Evolutionary conservation across 2,329 filamentous ascomycete species (phyloP), one percentile per base, ranked within the genome.

Genomic region (Rachicladosporium sp.): DNA sequence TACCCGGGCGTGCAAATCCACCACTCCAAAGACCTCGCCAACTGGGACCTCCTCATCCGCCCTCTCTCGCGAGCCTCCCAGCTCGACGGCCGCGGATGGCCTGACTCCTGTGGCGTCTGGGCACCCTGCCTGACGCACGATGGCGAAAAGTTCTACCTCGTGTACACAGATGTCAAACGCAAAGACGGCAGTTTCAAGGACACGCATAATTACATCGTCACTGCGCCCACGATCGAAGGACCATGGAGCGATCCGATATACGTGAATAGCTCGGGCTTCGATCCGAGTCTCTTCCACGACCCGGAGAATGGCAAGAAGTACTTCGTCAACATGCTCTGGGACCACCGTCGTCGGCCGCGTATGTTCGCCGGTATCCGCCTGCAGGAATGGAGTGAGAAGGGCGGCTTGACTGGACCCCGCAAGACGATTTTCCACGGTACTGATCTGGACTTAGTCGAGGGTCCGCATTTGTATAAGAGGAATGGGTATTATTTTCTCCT

Each of bases 111-210:
- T 33, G 71, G 70, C 2, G 61, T 62, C 36, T 69, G 65, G 66
- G 67, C 66, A n/a, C 76, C 76, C 0, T 80, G 76, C 48, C 63
- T 80, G 12, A 73, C 69, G 0, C 73, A 79, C 46, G 74, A 78
- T 46, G 74, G 73, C 34, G 62, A 69, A 2, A 67, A 60, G 40
- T 80, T 78, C 57, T 79, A 70, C 67, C 68, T 80, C 4, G 75
- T 79, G 2, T 80, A 76, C 54, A 78, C 75, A 1, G 74, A 79
- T 49, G 74, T 79, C n/a, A 80, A 78, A 59, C 73, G 76, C 46
- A 79, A 79, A 53, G 76, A 80, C 47, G 76, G 76, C 8, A 73
- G 69, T 2, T 78, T 77, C 65, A 78, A 76, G 53, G 75, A 78
- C 49, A 67, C 72, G 1, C 75, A 71, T 46, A 80, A 78, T 31